A percentile compares a stretch with the other conserved stretches of the same genome.
phyloP scores from a whole-genome alignment of 192 early-diverging fungal species.

The Podila clonocystis region DNA sequence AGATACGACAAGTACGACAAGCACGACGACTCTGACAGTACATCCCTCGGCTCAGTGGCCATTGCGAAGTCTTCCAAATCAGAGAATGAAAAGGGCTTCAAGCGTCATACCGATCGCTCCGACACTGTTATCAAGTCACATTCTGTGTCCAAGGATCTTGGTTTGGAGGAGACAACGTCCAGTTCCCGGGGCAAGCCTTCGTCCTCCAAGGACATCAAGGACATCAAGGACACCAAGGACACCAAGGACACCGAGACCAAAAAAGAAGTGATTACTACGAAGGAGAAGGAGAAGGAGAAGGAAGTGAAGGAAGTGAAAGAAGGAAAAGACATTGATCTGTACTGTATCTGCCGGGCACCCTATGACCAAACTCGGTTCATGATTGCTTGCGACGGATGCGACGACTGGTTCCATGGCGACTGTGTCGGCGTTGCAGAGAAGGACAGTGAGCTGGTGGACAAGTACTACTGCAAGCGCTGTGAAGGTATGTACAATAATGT shows the following conservation, averaged over 20 bases:
- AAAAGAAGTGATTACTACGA: not conserved
- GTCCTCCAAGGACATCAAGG: not conserved
- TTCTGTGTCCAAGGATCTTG: not conserved
- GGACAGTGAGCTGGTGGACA: conserved; percentile 66
- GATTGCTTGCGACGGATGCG: conserved; percentile 82
- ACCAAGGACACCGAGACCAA: not conserved
- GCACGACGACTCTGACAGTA: not conserved
- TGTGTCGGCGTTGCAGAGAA: conserved; percentile 72
- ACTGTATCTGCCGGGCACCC: conserved; percentile 70
- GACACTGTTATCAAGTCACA: not conserved
- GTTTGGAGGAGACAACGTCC: not conserved
- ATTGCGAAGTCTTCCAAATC: not conserved
- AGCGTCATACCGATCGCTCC: not conserved
- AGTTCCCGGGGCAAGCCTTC: not conserved
- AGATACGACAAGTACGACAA: not conserved
- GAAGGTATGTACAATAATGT: conserved; percentile 49
- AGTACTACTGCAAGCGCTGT: conserved; percentile 72
- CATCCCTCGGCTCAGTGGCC: not conserved
- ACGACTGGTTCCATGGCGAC: conserved; percentile 81
- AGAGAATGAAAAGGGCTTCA: not conserved
- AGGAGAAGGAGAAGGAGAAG: not conserved
- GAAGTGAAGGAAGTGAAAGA: not conserved
- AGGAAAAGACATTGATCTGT: conserved; percentile 38
- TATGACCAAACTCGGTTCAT: conserved; percentile 69
- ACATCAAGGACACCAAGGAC: not conserved